Evolutionary conservation across 2,329 filamentous ascomycete genomes (phyloP).

Genomic region (Aspergillus quadricinctus): DNA sequence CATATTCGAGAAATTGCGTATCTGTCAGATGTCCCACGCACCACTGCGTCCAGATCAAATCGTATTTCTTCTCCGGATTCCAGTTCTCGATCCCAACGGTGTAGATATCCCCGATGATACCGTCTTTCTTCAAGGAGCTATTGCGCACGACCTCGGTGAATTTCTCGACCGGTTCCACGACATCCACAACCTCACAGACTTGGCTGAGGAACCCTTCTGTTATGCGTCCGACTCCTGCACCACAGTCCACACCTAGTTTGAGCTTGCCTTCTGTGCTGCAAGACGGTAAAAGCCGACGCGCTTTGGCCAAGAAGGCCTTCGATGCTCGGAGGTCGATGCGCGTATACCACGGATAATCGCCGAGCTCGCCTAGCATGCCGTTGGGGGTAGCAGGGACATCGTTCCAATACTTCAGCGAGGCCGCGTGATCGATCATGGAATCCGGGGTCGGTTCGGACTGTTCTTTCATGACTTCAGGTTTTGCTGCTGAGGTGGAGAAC

Average conservation of each 20-base stretch:
- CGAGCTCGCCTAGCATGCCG: slow-evolving; percentile 56
- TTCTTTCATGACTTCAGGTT: not conserved
- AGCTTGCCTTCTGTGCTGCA: slow-evolving; percentile 15
- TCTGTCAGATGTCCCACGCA: slow-evolving; percentile 81
- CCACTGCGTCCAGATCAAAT: slow-evolving; percentile 88
- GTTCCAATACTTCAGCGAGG: slow-evolving; percentile 36
- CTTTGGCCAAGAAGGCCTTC: slow-evolving; percentile 62
- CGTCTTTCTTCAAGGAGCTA: slow-evolving; percentile 33
- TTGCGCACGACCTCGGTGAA: slow-evolving; percentile 63
- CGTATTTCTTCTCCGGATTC: slow-evolving; percentile 58
- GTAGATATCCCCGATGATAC: slow-evolving; percentile 59
- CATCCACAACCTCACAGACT: slow-evolving; percentile 68
- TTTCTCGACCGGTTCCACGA: slow-evolving; percentile 79
- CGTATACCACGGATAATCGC: slow-evolving; percentile 64
- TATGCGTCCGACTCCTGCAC: slow-evolving; percentile 74
- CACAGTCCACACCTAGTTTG: slow-evolving; percentile 53
- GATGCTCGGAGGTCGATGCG: slow-evolving; percentile 67
- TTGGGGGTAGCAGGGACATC: slow-evolving; percentile 44
- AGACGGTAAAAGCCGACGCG: slow-evolving; percentile 39
- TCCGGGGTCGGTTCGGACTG: slow-evolving; percentile 3
- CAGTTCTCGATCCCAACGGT: slow-evolving; percentile 73
- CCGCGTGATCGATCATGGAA: slow-evolving; percentile 29
- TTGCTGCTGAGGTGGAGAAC: not conserved
- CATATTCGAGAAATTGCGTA: slow-evolving; percentile 62
- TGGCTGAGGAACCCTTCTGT: slow-evolving; percentile 71